Base-by-base conservation (phyloP, 2,329 filamentous ascomycete genomes). In the Paraphaeosphaeria sporulosa region DNA sequence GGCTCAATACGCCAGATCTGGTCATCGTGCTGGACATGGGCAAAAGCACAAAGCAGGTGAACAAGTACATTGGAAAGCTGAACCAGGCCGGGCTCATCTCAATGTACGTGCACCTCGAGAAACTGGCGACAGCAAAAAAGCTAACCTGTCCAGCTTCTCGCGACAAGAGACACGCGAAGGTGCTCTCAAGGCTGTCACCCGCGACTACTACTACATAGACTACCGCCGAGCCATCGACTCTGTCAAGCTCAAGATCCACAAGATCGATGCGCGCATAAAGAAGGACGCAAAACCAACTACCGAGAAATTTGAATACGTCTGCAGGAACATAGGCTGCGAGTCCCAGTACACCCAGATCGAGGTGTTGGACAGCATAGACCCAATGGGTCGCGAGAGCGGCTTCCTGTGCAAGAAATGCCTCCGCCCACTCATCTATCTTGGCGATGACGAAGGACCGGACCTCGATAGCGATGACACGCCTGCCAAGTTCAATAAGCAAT, bases 181-280 rank as follows among this genome's bases (percentile, higher is more conserved):
- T 54, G 91, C 93, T 61, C 90, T 91, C 59, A 89, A 93, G 55
- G 90, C 92, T 5, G 89, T 91, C 67, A 93, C 90, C 74, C 88
- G 92, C 71, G 96, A 94, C 64, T 99, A 97, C 84, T 99, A 96
- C 82, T 99, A 92, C 79, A 94, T 99, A 76, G 94, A 97, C 76
- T 96, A 96, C 73, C 92, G 95, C 61, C 91, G 92, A 59, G 93
- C 94, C 38, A 93, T 99, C 72, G 95, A 99, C 79, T 93, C 92
- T 51, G 96, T 97, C 80, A 99, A 99, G 78, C 99, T 91, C 86
- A 90, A 92, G 64, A 89, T 97, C 54, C 94, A 94, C 74, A 90
- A 90, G 58, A 88, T 98, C 68, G 93, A 94, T 67, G 94, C 94
- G 76, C 89, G 90, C 57, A 93, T 98, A 60, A 94, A 97, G 79